These are phyloP conservation scores for Biscogniauxia sp. DNA, from an alignment of 2,329 filamentous ascomycete genomes.

Conservation along the genomic window DNA sequence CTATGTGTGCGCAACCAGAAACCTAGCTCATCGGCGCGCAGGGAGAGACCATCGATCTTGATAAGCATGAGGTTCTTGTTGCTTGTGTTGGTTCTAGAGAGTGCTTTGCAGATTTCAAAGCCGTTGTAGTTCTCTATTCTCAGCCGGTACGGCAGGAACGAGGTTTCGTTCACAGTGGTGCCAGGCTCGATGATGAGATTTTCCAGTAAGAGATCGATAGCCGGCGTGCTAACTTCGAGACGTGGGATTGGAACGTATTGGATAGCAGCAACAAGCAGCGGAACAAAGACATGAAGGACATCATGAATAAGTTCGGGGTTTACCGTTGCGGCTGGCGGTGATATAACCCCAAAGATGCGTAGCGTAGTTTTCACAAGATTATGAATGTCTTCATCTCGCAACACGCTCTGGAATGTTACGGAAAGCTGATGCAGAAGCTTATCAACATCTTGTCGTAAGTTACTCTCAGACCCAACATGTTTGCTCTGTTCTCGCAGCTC, in stretches of 20 bases:
- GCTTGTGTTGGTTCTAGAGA: constrained; percentile 62
- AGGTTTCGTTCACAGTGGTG: constrained; percentile 76
- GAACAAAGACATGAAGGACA: constrained; percentile 75
- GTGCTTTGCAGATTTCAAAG: constrained; percentile 78
- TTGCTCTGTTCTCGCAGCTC: constrained; percentile 54
- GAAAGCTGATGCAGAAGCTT: constrained; percentile 67
- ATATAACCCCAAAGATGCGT: constrained; percentile 69
- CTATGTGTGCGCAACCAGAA: constrained; percentile 84
- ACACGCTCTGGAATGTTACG: constrained; percentile 64
- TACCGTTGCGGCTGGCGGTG: constrained; percentile 59
- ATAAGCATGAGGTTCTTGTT: constrained; percentile 72
- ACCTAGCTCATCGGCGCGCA: constrained; percentile 82
- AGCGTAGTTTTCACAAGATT: constrained; percentile 65
- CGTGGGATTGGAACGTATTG: constrained; percentile 90
- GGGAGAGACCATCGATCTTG: constrained; percentile 77
- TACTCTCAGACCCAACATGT: constrained; percentile 65
- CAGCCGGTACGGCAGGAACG: constrained; percentile 83
- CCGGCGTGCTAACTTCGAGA: constrained; percentile 80
- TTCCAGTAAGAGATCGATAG: constrained; percentile 82
- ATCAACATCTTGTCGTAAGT: constrained; percentile 71
- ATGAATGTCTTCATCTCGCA: constrained; percentile 69
- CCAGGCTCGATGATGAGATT: constrained; percentile 90
- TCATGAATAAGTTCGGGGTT: constrained; percentile 75
- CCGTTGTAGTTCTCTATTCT: constrained; percentile 83
- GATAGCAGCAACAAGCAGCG: constrained; percentile 70